Base-by-base conservation (phyloP, 345 rosid species). In the Erodium maritimum region DNA sequence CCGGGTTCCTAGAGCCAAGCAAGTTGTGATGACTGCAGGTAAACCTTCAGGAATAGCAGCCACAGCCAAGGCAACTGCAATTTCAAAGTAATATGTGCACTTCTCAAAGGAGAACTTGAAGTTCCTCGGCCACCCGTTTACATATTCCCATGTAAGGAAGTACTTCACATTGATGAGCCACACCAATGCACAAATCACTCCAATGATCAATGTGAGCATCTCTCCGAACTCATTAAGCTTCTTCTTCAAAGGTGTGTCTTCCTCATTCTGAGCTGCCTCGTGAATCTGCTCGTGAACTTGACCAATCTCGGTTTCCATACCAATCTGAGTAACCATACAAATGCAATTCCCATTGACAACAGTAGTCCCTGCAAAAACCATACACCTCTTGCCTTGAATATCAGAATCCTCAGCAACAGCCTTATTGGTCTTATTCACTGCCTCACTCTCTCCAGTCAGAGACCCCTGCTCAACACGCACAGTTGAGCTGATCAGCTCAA, bases 41-140 rank as follows among this genome's bases (percentile, higher is more conserved):
- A 85, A 61, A 6, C 91, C 91, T 71, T 82, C 91, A 2, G 91
- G 91, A 58, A 85, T 82, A 0, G 91, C 91, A 52, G 88, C 91
- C 69, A 85, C 91, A 18, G 91, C 91, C 68, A 85, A 69, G 18
- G 88, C 91, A 54, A 85, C 88, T 2, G 86, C 91, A 53, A 85
- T 82, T 77, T 85, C 80, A 42, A 85, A 85, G 69, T 85, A 82
- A 60, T 82, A 85, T 0, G 91, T 75, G 64, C 86, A 85, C 74
- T 82, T 85, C 79, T 85, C 91, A 21, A 85, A 85, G 0, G 91
- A 85, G 68, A 85, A 82, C 60, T 64, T 75, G 55, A 85, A 82
- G 58, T 80, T 85, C 70, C 53, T 66, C 1, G 91, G 91, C 88
- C 84, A 78, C 21, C 88, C 84, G 48, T 85, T 77, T n/a, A 73